These are phyloP conservation scores for Daldinia grandis DNA, from an alignment of 495 filamentous ascomycete genomes.

Conservation along the genomic window DNA sequence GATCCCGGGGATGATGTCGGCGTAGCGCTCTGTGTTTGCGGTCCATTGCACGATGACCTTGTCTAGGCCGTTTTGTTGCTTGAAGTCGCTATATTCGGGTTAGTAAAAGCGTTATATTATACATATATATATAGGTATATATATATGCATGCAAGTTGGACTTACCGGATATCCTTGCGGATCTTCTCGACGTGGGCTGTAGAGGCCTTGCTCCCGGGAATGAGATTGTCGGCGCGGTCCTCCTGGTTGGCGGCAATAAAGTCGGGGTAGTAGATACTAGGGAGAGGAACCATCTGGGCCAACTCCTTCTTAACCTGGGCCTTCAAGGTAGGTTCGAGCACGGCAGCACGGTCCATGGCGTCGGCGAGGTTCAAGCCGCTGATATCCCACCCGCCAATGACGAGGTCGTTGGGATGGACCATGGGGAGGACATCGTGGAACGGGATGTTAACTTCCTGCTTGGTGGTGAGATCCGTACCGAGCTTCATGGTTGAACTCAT, in stretches of 20 bases:
- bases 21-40: conserved; percentile 97
- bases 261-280: conserved; percentile 97
- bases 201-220: conserved; percentile 83
- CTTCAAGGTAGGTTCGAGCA: conserved; percentile 94
- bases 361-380: conserved; percentile 85
- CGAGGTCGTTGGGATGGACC: conserved; percentile 96
- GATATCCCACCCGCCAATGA: conserved; percentile 98
- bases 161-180: conserved; percentile 92
- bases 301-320: conserved; percentile 89
- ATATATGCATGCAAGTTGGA: not conserved
- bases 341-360: conserved; percentile 94
- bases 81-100: conserved; percentile 76
- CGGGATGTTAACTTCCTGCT: conserved; percentile 93
- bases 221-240: conserved; percentile 91
- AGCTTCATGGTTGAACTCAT: conserved; percentile 98
- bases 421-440: conserved; percentile 95
- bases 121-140: not conserved
- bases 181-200: conserved; percentile 91
- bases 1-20: conserved; percentile 85
- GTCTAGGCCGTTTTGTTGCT: conserved; percentile 82
- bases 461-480: conserved; percentile 83
- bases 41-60: conserved; percentile 99
- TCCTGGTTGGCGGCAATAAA: conserved; percentile 99
- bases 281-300: conserved; percentile 86
- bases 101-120: conserved; percentile 35